These are phyloP conservation scores for Colletotrichum liriopes DNA, from an alignment of 2,329 filamentous ascomycete genomes.

Conservation along the genomic window DNA sequence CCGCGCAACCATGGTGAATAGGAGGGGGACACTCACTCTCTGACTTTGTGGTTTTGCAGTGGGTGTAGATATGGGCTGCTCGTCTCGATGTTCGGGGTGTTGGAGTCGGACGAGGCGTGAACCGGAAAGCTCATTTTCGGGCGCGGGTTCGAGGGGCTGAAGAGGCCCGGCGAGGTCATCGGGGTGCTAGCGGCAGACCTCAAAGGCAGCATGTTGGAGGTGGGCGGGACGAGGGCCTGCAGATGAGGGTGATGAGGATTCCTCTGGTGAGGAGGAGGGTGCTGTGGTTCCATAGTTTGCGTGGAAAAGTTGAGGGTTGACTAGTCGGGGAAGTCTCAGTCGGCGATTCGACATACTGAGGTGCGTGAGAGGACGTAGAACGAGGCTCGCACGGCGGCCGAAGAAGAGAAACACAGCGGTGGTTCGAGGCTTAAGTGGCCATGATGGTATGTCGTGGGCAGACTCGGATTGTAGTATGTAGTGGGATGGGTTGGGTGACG, in stretches of 20 bases:
- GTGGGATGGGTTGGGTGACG: not conserved
- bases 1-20: not conserved
- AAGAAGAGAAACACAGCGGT: constrained; percentile 28
- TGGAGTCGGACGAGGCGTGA: constrained; percentile 67
- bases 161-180: constrained; percentile 74
- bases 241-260: constrained; percentile 37
- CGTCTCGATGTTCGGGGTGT: constrained; percentile 64
- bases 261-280: constrained; percentile 33
- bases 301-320: constrained; percentile 22
- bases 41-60: constrained; percentile 79
- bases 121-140: constrained; percentile 55
- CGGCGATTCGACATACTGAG: constrained; percentile 45
- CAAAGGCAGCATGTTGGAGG: constrained; percentile 58
- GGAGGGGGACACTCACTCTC: constrained; percentile 74
- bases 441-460: constrained; percentile 16
- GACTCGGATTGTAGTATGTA: not conserved
- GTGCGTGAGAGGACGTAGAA: constrained; percentile 26
- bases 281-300: constrained; percentile 35
- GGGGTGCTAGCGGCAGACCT: constrained; percentile 71
- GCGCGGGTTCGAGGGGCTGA: constrained; percentile 66
- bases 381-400: constrained; percentile 43
- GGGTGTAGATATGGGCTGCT: constrained; percentile 79
- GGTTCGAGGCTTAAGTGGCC: constrained; percentile 26
- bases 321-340: constrained; percentile 33
- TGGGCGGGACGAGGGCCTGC: constrained; percentile 46